Evolutionary conservation across 495 filamentous ascomycete species (phyloP).

Genomic region (Cenococcum geophilum): DNA sequence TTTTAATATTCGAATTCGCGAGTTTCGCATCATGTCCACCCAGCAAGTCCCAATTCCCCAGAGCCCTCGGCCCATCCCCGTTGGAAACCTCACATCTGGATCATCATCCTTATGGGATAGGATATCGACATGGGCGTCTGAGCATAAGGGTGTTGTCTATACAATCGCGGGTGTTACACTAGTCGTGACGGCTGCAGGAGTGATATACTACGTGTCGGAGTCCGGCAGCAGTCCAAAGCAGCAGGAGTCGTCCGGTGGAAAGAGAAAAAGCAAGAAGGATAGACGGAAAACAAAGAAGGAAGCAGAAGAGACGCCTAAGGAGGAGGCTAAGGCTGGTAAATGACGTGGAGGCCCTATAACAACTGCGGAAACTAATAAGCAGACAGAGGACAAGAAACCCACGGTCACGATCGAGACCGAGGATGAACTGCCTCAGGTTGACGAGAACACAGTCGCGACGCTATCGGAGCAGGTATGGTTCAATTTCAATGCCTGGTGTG

Average conservation of each 20-base stretch:
- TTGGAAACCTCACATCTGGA: conserved; percentile 38
- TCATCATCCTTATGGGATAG: conserved; percentile 78
- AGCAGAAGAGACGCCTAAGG: conserved; percentile 53
- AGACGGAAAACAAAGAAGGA: conserved; percentile 50
- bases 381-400: conserved; percentile 42
- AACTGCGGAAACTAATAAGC: conserved; percentile 5
- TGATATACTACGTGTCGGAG: conserved; percentile 75
- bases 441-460: conserved; percentile 64
- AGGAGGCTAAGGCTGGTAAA: conserved; percentile 19
- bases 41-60: conserved; percentile 21
- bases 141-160: conserved; percentile 91
- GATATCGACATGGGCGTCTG: conserved; percentile 84
- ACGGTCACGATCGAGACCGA: conserved; percentile 56
- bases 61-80: conserved; percentile 46
- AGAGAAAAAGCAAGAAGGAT: conserved; percentile 57
- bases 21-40: conserved; percentile 21
- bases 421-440: conserved; percentile 79
- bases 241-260: conserved; percentile 14
- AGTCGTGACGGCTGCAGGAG: conserved; percentile 81
- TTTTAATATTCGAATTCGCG: not conserved
- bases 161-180: conserved; percentile 91
- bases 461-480: conserved; percentile 60
- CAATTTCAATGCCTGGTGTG: conserved; percentile 15
- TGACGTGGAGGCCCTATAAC: not conserved
- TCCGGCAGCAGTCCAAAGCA: conserved; percentile 34